phyloP scores from a whole-genome alignment of 495 filamentous ascomycete genomes.

The Xylaria castorea region DNA sequence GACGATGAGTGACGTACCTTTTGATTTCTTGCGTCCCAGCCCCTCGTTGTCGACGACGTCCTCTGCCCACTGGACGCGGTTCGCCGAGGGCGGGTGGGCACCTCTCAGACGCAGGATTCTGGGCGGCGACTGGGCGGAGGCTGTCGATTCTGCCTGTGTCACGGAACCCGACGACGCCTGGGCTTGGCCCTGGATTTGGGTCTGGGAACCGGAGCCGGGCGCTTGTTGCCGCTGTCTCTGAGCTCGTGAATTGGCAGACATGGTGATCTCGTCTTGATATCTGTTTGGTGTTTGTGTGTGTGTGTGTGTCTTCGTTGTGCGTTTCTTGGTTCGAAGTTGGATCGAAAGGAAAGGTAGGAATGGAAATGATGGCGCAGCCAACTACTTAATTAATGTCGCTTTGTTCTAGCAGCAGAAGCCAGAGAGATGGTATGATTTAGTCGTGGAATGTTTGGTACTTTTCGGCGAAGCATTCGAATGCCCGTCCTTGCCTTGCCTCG shows the following conservation, averaged over 20 bases:
- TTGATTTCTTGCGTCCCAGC: slow-evolving; percentile 89
- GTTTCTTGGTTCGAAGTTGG: not conserved
- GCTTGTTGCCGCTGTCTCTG: slow-evolving; percentile 31
- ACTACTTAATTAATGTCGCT: not conserved
- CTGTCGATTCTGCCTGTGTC: slow-evolving; percentile 32
- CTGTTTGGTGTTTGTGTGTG: not conserved
- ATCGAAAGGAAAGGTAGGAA: not conserved
- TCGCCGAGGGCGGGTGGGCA: slow-evolving; percentile 43
- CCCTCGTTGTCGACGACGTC: slow-evolving; percentile 97
- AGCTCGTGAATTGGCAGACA: slow-evolving; percentile 30
- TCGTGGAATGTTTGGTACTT: not conserved
- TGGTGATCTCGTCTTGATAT: not conserved
- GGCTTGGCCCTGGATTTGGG: slow-evolving; percentile 30
- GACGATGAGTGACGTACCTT: slow-evolving; percentile 59
- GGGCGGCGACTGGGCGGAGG: slow-evolving; percentile 36
- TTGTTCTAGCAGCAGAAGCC: not conserved
- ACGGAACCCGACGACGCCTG: slow-evolving; percentile 32
- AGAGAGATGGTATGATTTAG: too few relatives aligned
- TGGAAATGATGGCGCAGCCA: not conserved
- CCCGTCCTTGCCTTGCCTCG: not conserved
- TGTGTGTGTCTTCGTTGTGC: not conserved
- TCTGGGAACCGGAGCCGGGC: slow-evolving; percentile 12
- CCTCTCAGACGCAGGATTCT: slow-evolving; percentile 57
- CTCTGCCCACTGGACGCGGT: slow-evolving; percentile 86
- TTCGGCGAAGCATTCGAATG: not conserved